Base-by-base conservation (phyloP, 2,329 filamentous ascomycete species). In the Cytospora paraplurivora region DNA sequence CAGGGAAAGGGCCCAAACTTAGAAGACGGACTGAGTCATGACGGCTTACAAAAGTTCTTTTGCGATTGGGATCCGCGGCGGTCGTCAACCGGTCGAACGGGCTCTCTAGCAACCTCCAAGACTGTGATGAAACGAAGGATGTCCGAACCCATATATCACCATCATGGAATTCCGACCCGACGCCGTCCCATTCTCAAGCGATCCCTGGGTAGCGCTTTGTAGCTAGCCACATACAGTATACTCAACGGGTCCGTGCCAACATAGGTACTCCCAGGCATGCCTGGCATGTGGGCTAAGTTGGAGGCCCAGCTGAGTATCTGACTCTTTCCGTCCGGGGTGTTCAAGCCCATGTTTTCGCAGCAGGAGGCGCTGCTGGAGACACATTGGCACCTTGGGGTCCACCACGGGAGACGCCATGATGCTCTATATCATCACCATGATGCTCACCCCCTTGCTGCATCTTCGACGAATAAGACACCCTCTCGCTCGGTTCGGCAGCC, bases 361-460 rank as follows among this genome's bases (percentile, higher is more conserved):
- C 59, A 55, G 59, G 33, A 19, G 34, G 38, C 38, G 50, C 37
- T 51, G 34, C 56, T 59, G 51, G 32, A 55, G 37, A 61, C 41
- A 47, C 21, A 47, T 5, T 61, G 59, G 59, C 51, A 55, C 27
- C 33, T 49, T 35, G 41, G 44, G 41, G 44, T 47, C 44, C 44
- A 47, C 44, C 44, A 10, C 44, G 44, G n/a, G 44, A 47, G 44
- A 47, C 44, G 44, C 44, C 44, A 47, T 47, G 44, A 47, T 47
- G 44, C 44, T 47, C n/a, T 5, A 47, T 19, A 21, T 47, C 44
- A 47, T 47, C 44, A 47, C 44, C n/a, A 47, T 47, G 44, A 47
- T 47, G 44, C 7, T 19, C 37, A 38, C 49, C 59, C 57, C 59
- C 54, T 61, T 52, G 51, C 59, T 61, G 59, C 59, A 61, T 55